Base-by-base conservation (phyloP, 179 eudicot species). In the Beta corolliflora region DNA sequence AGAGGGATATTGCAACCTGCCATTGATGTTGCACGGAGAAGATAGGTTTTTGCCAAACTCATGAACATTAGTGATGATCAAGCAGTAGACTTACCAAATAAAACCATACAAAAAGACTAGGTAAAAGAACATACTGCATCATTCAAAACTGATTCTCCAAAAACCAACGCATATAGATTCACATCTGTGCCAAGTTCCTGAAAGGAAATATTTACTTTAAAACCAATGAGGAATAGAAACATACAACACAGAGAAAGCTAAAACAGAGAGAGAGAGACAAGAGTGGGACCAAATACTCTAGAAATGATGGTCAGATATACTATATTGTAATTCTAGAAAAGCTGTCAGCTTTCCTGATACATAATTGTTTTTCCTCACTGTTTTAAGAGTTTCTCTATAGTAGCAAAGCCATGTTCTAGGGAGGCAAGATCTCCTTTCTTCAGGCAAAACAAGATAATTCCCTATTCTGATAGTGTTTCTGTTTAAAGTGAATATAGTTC, bases 1-100 rank as follows among this genome's bases (percentile, higher is more conserved):
- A 97, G 83, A 97, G 84, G 85, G 99, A 97, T 85, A 97, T 94
- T 71, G 99, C 98, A 92, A 97, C 97, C 99, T 94, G 90, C 89
- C 87, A 84, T 77, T 79, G 18, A 80, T 36, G 79, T 73, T 78
- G 79, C 79, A 86, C 68, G 80, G 55, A 82, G 73, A 63, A 75
- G 79, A 82, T 25, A 82, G n/a, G 44, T 68, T 50, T 68, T 67
- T 61, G 77, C 76, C 56, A 86, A 71, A 77, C 67, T 76, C 77
- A 77, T 81, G 55, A 81, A 67, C 21, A 84, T 58, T 73, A 70
- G 70, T 48, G 50, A 87, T 80, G 76, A 73, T 63, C 70, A 63
- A 74, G 80, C 67, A 82, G 75, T 82, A 81, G 41, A 63, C 14
- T n/a, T 25, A 45, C 44, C 60, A 64, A 52, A 70, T 73, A 75